A percentile compares a stretch with the other conserved stretches of the same genome.
These are phyloP conservation scores for Microbotryum violaceum DNA, from an alignment of 1,284 basidiomycete species.

Conservation along the genomic window DNA sequence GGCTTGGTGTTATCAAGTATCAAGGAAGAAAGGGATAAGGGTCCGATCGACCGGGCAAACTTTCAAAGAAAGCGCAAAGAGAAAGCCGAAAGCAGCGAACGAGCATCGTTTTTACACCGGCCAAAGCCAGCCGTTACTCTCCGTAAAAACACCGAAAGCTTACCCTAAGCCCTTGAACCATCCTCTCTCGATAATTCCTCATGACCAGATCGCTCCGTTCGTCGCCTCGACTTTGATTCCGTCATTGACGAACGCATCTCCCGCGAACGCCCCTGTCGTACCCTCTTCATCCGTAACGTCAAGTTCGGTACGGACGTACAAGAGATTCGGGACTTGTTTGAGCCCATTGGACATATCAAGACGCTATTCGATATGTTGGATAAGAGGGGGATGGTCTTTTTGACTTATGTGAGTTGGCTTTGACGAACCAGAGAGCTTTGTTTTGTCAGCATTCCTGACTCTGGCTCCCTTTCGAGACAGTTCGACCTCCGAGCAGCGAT, in stretches of 20 bases:
- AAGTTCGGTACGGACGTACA: slow-evolving; percentile 47
- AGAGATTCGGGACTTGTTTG: slow-evolving; percentile 75
- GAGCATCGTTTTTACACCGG: too few relatives aligned
- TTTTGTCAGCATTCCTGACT: neutral
- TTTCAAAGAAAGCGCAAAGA: too few relatives aligned
- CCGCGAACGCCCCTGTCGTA: slow-evolving; percentile 85
- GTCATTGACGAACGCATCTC: slow-evolving; percentile 80
- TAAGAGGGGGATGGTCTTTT: slow-evolving; percentile 92
- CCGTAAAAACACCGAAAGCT: too few relatives aligned
- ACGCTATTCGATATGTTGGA: slow-evolving; percentile 92
- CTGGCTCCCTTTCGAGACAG: slow-evolving; percentile 44
- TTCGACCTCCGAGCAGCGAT: slow-evolving; percentile 86
- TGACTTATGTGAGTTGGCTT: slow-evolving; percentile 77
- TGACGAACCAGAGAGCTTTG: neutral
- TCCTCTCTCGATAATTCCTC: too few relatives aligned
- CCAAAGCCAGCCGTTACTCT: too few relatives aligned
- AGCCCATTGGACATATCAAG: slow-evolving; percentile 87
- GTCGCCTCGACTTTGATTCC: too few relatives aligned
- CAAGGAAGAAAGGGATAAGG: too few relatives aligned
- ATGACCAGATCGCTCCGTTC: too few relatives aligned
- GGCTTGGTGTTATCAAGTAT: too few relatives aligned
- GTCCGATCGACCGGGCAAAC: too few relatives aligned
- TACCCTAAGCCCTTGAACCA: too few relatives aligned
- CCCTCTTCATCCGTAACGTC: slow-evolving; percentile 92
- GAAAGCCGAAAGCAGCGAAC: too few relatives aligned